Evolutionary conservation across 495 filamentous ascomycete genomes (phyloP), one percentile per base, ranked within the genome.

Genomic region (Hyaloscypha variabilis): DNA sequence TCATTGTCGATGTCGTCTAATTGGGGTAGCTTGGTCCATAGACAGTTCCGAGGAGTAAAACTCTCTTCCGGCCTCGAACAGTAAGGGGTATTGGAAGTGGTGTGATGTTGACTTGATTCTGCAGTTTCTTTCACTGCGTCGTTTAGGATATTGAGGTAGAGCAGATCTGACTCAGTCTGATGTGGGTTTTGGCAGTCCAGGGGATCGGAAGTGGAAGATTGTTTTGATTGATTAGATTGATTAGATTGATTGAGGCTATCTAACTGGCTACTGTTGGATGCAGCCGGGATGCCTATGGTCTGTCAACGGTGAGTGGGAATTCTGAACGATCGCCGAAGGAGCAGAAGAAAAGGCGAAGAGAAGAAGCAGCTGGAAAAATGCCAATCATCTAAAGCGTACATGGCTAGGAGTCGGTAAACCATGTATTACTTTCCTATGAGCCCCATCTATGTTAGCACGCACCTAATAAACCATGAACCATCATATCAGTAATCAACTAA

Each of bases 401-500:
- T 46, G 39, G 39, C 39, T 46, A 46, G 19, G 39, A 46, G 39
- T 46, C 39, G 39, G 39, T 46, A 46, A 46, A 46, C 8, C 39
- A 46, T 46, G 39, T 46, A 46, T 46, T 46, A 46, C 39, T 46
- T 46, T 54, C 51, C 51, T 54, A 24, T 54, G 51, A 54, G 51
- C 21, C 51, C 51, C 51, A 54, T 54, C 51, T 54, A 54, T 54
- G 51, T 54, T 54, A 54, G 51, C 51, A 54, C 51, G 51, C 51
- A 54, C 51, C 51, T 54, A 54, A 54, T 54, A 25, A 54, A 54
- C 51, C 51, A 54, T 54, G 51, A 54, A 54, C 21, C 51, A 54
- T 54, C 51, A 54, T 54, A 54, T 54, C 21, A 54, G 51, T 54
- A 54, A 54, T 54, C 51, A 54, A 54, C 51, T 54, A 54, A 54